Base-by-base conservation (phyloP, 2,329 filamentous ascomycete genomes). In the Lecanicillium sp. region DNA sequence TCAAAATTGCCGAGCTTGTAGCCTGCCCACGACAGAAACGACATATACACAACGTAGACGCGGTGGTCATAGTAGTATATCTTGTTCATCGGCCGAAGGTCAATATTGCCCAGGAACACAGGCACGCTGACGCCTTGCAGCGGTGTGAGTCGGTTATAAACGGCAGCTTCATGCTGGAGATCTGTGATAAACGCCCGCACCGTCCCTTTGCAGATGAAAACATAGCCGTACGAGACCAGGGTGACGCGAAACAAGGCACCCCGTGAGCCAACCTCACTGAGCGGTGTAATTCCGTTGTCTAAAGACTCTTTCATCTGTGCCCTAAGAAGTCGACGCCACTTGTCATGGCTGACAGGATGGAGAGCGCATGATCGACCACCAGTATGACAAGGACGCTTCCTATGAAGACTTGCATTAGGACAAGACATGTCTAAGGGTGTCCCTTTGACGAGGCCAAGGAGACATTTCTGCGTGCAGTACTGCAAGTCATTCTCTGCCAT, bases 211-310 rank as follows among this genome's bases (percentile, higher is more conserved):
- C 56, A 50, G 19, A 63, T 50, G 33, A 71, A 61, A 2, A 58
- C 66, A 50, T 70, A 71, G 43, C 63, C 57, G 44, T 68, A 58
- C 3, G 43, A 49, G 17, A 60, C 46, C 29, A 71, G 53, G 8
- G 58, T 63, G 4, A 70, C 48, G 39, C 56, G 50, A 45, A 71
- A 70, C 5, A 69, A 47, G 4, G 57, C 60, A 13, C 64, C 57
- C 8, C 58, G 54, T 1, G 61, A 46, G 5, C 65, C 59, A 19
- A 49, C 41, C n/a, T 49, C 15, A 8, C 48, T 43, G 0, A 66
- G 40, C 9, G 36, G 46, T 2, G 43, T 39, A 17, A 61, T 54
- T 3, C 60, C 55, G 20, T 54, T 41, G 25, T 61, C 60, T 2
- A 61, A 35, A 10, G 50, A 52, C 4, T 33, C 36, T 8, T 45